These are phyloP conservation scores for Umbilicaria muhlenbergii DNA, from an alignment of 495 filamentous ascomycete species.

Conservation along the genomic window DNA sequence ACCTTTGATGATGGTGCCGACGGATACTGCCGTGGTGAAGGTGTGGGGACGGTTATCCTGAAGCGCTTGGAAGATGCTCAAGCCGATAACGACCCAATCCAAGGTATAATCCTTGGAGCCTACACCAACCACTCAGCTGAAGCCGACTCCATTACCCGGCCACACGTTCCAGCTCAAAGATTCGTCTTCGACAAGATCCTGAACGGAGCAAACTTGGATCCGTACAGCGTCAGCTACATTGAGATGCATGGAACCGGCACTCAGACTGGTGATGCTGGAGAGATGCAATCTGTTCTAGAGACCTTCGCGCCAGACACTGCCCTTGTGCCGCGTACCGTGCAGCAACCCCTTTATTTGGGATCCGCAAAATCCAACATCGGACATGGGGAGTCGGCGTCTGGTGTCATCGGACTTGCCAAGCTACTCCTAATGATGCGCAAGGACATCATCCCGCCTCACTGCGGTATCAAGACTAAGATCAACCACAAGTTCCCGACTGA, in stretches of 20 bases:
- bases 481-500: conserved; percentile 33
- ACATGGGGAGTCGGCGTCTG: conserved; percentile 67
- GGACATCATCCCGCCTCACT: conserved; percentile 53
- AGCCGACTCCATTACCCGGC: conserved; percentile 65
- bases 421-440: conserved; percentile 63
- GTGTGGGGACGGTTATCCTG: conserved; percentile 52
- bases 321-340: conserved; percentile 10
- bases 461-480: conserved; percentile 28
- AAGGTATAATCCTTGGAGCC: conserved; percentile 48
- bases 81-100: conserved; percentile 58
- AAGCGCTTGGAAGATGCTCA: conserved; percentile 63
- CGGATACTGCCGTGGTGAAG: conserved; percentile 66
- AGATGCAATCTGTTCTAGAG: conserved; percentile 62
- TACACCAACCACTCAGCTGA: conserved; percentile 66
- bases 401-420: conserved; percentile 60
- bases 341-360: conserved; percentile 54
- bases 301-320: conserved; percentile 60
- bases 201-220: conserved; percentile 48
- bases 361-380: conserved; percentile 75
- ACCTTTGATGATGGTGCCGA: conserved; percentile 64
- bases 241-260: conserved; percentile 85
- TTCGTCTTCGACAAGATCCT: conserved; percentile 49
- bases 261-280: conserved; percentile 64
- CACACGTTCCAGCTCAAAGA: conserved; percentile 53
- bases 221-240: conserved; percentile 59